Conservation (phyloP, 108 stramenopile species). For the Phaeodactylum tricornutum region DNA sequence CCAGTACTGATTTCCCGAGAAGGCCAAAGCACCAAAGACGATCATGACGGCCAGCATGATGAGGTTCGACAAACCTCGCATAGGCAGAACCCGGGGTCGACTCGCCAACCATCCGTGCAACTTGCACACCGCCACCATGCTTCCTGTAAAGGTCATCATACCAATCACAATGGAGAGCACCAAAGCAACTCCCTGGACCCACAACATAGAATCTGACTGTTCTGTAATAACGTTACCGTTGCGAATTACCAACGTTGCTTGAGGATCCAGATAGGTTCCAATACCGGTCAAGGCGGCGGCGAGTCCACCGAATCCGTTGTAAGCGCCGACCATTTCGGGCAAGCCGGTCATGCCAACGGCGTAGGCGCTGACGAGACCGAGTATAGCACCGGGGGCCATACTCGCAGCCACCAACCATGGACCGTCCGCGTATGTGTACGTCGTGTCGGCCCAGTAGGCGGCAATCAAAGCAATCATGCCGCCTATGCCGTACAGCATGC, state of each 20-base stretch:
- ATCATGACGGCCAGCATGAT: slow-evolving; percentile 35
- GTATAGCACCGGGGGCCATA: slow-evolving; percentile 36
- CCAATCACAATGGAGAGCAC: slow-evolving; percentile 53
- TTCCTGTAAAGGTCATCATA: slow-evolving; percentile 81
- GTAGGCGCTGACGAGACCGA: slow-evolving; percentile 28
- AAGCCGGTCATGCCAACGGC: slow-evolving; percentile 36
- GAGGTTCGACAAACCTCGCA: slow-evolving; percentile 43
- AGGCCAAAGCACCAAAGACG: slow-evolving; percentile 30
- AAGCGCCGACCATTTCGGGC: slow-evolving; percentile 51
- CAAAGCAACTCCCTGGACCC: slow-evolving; percentile 53
- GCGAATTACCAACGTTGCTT: slow-evolving; percentile 24
- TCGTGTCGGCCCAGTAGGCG: slow-evolving; percentile 37
- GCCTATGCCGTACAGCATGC: slow-evolving; percentile 40
- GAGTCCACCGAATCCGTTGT: slow-evolving; percentile 46
- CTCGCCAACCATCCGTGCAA: slow-evolving; percentile 48
- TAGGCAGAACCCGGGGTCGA: slow-evolving; percentile 45
- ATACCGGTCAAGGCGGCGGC: slow-evolving; percentile 40
- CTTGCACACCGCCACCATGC: slow-evolving; percentile 73
- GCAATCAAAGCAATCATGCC: slow-evolving; percentile 36
- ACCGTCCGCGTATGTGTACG: slow-evolving; percentile 41
- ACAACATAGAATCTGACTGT: slow-evolving; percentile 35
- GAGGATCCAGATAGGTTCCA: slow-evolving; percentile 40
- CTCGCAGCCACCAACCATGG: slow-evolving; percentile 38
- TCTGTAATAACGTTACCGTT: slow-evolving; percentile 16
- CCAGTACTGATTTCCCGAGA: slow-evolving; percentile 30